Conservation (phyloP, 1,139 yeast species). For the Yamadazyma jaroonii region DNA sequence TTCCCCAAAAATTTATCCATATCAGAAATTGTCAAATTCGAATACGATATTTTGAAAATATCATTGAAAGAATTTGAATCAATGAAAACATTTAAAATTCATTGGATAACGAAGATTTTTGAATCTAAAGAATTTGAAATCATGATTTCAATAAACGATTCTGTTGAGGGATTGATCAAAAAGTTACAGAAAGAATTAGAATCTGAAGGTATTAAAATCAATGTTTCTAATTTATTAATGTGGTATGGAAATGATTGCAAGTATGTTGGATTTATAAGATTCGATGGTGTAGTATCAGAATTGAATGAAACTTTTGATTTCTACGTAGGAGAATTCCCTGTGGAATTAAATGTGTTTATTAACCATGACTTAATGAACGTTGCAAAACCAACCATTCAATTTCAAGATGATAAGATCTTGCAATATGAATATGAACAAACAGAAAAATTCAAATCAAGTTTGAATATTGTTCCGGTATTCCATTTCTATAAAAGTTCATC, state of each 20-base stretch:
- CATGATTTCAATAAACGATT: constrained; percentile 60
- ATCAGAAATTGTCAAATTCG: constrained; percentile 48
- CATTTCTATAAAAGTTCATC: constrained; percentile 76
- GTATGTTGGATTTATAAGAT: constrained; percentile 35
- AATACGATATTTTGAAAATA: constrained; percentile 75
- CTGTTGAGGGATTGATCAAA: constrained; percentile 54
- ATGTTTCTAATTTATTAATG: constrained; percentile 47
- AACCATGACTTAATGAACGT: constrained; percentile 35
- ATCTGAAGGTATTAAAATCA: constrained; percentile 42
- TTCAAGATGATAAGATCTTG: constrained; percentile 11
- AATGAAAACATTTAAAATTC: constrained; percentile 60
- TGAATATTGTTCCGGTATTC: constrained; percentile 48
- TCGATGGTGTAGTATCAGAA: constrained; percentile 35
- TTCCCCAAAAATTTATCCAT: constrained; percentile 50
- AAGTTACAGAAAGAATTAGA: constrained; percentile 57
- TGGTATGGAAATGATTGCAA: constrained; percentile 53
- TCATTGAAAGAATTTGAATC: constrained; percentile 76
- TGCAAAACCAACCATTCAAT: constrained; percentile 1
- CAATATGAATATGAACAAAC: constrained; percentile 29
- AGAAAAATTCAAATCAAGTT: constrained; percentile 30
- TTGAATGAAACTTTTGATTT: constrained; percentile 35
- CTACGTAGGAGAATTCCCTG: constrained; percentile 45
- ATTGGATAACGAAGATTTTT: constrained; percentile 61
- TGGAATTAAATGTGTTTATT: constrained; percentile 39
- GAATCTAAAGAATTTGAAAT: constrained; percentile 70